Evolutionary conservation across 2,329 filamentous ascomycete genomes (phyloP).

Genomic region (Ilyonectria destructans): DNA sequence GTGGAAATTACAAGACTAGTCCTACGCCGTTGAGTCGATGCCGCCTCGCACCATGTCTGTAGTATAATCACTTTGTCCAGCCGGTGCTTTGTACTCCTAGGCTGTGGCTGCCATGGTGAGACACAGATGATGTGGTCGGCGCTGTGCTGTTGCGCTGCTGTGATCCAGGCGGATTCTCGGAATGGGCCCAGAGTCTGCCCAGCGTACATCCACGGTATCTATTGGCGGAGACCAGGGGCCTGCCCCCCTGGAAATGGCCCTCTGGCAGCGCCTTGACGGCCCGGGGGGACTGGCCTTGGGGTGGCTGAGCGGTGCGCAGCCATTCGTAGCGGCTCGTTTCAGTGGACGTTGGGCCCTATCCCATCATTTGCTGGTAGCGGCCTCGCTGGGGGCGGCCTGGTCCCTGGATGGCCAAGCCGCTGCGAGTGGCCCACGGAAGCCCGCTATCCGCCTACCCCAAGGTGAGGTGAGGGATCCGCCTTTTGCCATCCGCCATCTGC

Average conservation of each 20-base stretch:
- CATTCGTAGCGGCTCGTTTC: slow-evolving; percentile 22
- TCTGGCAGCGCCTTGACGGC: slow-evolving; percentile 17
- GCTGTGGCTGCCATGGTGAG: slow-evolving; percentile 26
- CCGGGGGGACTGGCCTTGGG: slow-evolving; percentile 19
- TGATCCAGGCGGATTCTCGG: slow-evolving; percentile 25
- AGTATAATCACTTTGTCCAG: no score
- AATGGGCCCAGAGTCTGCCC: slow-evolving; percentile 13
- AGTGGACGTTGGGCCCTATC: slow-evolving; percentile 22
- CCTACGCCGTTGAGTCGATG: slow-evolving; percentile 20
- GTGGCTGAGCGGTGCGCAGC: slow-evolving; percentile 33
- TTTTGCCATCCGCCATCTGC: background rate
- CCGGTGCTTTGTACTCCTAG: background rate
- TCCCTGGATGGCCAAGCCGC: background rate
- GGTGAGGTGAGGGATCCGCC: background rate
- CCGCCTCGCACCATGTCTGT: background rate
- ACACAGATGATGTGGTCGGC: slow-evolving; percentile 35
- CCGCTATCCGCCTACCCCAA: background rate
- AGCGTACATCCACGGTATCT: background rate
- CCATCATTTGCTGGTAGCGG: slow-evolving; percentile 13
- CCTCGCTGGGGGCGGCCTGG: background rate
- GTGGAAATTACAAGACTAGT: background rate
- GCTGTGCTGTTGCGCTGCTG: background rate
- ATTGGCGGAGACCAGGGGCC: slow-evolving; percentile 12
- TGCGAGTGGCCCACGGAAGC: background rate
- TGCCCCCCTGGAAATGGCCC: slow-evolving; percentile 1